phyloP scores from a whole-genome alignment of 768 basidiomycete species.

The Chiua virens region DNA sequence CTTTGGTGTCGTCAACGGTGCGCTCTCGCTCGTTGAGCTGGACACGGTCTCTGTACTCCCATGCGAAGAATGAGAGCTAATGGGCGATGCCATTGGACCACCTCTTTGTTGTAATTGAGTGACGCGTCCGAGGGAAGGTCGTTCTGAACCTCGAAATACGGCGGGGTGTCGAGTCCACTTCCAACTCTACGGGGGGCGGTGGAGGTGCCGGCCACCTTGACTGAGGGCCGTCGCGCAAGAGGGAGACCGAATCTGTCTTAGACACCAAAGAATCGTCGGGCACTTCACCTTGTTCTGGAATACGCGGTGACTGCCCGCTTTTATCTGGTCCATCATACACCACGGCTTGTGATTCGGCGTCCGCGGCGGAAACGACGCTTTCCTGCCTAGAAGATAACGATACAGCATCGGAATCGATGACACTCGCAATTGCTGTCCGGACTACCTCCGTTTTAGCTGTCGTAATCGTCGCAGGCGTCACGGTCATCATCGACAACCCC shows the following conservation, averaged over 20 bases:
- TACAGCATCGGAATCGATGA: constrained; percentile 38
- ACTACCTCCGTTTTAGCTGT: constrained; percentile 49
- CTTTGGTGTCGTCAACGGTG: constrained; percentile 17
- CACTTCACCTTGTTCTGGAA: constrained; percentile 10
- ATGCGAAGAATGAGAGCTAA: constrained; percentile 43
- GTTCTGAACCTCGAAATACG: constrained; percentile 29
- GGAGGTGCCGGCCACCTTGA: constrained; percentile 34
- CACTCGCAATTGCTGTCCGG: constrained; percentile 52
- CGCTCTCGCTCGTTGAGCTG: constrained; percentile 31
- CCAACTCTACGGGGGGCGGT: constrained; percentile 28
- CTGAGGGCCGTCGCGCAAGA: constrained; percentile 17
- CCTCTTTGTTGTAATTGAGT: constrained; percentile 21
- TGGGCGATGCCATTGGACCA: constrained; percentile 41
- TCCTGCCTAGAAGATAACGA: constrained; percentile 17
- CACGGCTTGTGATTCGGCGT: constrained; percentile 1
- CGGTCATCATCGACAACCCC: constrained; percentile 42
- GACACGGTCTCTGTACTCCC: constrained; percentile 37
- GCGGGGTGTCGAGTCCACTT: constrained; percentile 22
- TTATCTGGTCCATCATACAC: background rate
- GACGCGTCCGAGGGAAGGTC: constrained; percentile 29
- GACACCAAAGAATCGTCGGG: constrained; percentile 15
- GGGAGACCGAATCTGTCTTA: constrained; percentile 13
- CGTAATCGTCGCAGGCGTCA: constrained; percentile 43
- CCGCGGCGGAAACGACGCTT: constrained; percentile 12
- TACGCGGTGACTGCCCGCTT: constrained; percentile 1